A percentile compares a stretch with the other conserved stretches of the same genome.
These are phyloP conservation scores for Chernovozyma aurita DNA, from an alignment of 1,139 yeast genomes.

Conservation along the genomic window DNA sequence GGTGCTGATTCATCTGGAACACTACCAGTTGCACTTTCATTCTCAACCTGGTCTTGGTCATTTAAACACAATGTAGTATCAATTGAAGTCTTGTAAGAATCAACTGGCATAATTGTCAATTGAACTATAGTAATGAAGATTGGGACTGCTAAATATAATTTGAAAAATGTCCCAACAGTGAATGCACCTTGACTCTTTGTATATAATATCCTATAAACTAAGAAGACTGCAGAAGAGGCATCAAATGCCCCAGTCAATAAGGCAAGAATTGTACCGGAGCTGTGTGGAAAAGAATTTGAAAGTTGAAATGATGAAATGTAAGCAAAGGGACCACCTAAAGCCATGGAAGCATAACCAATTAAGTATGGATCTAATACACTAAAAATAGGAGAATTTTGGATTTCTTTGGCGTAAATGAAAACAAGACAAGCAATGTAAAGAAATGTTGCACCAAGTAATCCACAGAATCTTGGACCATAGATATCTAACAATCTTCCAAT, in stretches of 20 bases:
- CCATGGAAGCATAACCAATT: constrained; percentile 36
- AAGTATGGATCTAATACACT: constrained; percentile 36
- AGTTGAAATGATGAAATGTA: constrained; percentile 43
- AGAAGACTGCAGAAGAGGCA: constrained; percentile 43
- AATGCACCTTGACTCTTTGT: constrained; percentile 23
- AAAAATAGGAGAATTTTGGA: constrained; percentile 13
- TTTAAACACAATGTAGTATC: constrained; percentile 25
- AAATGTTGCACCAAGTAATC: constrained; percentile 64
- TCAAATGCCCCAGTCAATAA: constrained; percentile 45
- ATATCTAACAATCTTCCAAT: constrained; percentile 77
- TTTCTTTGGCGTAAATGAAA: constrained; percentile 32
- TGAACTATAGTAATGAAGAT: constrained; percentile 36
- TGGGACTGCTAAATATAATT: constrained; percentile 36
- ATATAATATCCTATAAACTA: constrained; percentile 32
- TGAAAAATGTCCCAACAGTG: constrained; percentile 30
- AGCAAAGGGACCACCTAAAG: constrained; percentile 46
- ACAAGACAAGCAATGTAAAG: constrained; percentile 50
- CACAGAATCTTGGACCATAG: constrained; percentile 77
- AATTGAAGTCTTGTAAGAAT: constrained; percentile 36
- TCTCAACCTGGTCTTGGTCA: constrained; percentile 13
- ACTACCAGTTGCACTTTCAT: constrained; percentile 3
- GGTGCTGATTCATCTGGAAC: constrained; percentile 17
- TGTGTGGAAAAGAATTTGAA: constrained; percentile 40
- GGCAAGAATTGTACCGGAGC: constrained; percentile 40
- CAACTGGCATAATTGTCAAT: constrained; percentile 37